Base-by-base conservation (phyloP, 2,329 filamentous ascomycete species). In the Tolypocladium sp. region DNA sequence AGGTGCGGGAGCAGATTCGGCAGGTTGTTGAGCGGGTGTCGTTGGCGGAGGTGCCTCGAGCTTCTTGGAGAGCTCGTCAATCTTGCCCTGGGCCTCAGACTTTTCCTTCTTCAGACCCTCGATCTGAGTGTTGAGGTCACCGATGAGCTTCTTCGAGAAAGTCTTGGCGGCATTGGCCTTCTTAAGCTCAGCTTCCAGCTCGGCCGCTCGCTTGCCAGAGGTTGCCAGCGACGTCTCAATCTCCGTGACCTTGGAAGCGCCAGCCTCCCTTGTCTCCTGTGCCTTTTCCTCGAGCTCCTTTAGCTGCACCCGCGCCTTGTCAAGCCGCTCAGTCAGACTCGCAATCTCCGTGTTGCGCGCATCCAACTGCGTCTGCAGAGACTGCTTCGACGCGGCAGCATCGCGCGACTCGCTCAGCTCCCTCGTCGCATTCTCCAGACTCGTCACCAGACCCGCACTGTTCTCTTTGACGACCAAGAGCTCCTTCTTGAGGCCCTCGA, bases 391-490 rank as follows among this genome's bases (percentile, higher is more conserved):
- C 3, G 72, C 71, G 20, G 68, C 66, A 12, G 72, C 69, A 56
- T 80, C 77, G 10, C 73, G 77, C 25, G 72, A 71, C 61, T 81
- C 76, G 60, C 65, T 80, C 8, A 91, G 74, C 65, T 91, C 86
- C 15, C 82, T 77, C 2, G 86, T 88, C 0, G 86, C 82, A 56
- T 82, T 82, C 68, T 92, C 88, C 2, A 92, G 74, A 59, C 81
- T 89, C 66, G 84, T 77, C 1, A 84, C 82, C 66, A 91, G 80
- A n/a, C 82, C 80, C 60, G 84, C 76, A 46, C 83, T 86, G 51
- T 87, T 88, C 67, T 94, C 88, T 64, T 89, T 85, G 12, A 86
- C 85, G 15, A 85, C 82, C 2, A 83, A 81, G 5, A 96, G 78
- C 65, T 95, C 89, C 3, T 82, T 78, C 71, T 88, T 86, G 27